These are phyloP conservation scores for Leccinum boreale DNA, from an alignment of 768 basidiomycete species.

Conservation along the genomic window DNA sequence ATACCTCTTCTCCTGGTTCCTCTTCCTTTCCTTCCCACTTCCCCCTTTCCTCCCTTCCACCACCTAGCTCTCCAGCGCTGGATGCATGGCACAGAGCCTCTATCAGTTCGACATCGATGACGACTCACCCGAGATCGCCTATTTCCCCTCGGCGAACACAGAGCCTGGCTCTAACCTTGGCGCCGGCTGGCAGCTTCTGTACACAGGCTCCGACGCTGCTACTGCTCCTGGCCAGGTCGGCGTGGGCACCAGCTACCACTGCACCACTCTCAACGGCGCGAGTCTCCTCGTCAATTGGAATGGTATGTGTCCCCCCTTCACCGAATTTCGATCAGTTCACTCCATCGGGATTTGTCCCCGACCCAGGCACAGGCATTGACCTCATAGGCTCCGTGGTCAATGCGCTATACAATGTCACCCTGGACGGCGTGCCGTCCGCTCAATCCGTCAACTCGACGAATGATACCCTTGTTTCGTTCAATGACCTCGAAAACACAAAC, in stretches of 20 bases:
- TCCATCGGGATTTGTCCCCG: slow-evolving; percentile 1
- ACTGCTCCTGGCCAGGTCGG: slow-evolving; percentile 41
- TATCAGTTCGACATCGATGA: slow-evolving; percentile 54
- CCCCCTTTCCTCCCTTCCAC: slow-evolving; percentile 5
- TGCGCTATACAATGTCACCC: slow-evolving; percentile 44
- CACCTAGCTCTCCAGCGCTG: slow-evolving; percentile 21
- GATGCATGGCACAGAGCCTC: slow-evolving; percentile 29
- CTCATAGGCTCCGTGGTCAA: slow-evolving; percentile 50
- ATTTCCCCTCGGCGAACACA: slow-evolving; percentile 59
- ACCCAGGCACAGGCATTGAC: slow-evolving; percentile 60
- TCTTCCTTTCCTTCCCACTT: slow-evolving; percentile 7
- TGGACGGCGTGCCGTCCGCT: slow-evolving; percentile 45
- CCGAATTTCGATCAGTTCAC: neutral
- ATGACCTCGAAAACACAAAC: slow-evolving; percentile 41
- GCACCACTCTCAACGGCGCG: slow-evolving; percentile 60
- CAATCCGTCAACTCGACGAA: slow-evolving; percentile 25
- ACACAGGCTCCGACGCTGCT: slow-evolving; percentile 48
- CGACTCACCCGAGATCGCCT: slow-evolving; percentile 60
- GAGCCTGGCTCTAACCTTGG: slow-evolving; percentile 45
- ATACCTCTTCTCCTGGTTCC: neutral
- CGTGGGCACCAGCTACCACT: slow-evolving; percentile 56
- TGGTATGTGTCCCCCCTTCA: slow-evolving; percentile 40
- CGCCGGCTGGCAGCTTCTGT: slow-evolving; percentile 71
- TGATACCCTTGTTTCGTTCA: slow-evolving; percentile 48
- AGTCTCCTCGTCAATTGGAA: slow-evolving; percentile 55